Evolutionary conservation across 257 asterid species (phyloP), one percentile per base, ranked within the genome.

Genomic region (Avicennia marina): DNA sequence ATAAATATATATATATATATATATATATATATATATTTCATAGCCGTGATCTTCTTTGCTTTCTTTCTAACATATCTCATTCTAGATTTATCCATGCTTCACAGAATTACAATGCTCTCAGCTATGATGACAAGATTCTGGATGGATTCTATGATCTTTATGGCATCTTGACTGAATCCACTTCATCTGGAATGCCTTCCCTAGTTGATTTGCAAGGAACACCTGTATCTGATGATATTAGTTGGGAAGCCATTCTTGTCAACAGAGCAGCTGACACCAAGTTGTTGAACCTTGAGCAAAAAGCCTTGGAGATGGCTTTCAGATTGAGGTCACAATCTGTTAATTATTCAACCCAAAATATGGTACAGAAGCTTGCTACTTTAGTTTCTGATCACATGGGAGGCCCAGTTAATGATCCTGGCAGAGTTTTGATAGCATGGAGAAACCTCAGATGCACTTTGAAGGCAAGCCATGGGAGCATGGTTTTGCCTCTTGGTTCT

Each of bases 401-500:
- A 27, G 98, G 98, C 24, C 90, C 96, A 8, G 98, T 85, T 65
- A 80, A 59, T 49, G 95, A 91, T 67, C 98, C 94, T 1, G 95
- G 85, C 51, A 72, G 77, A 66, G 79, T 91, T 83, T 73, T 74
- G 73, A 65, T 78, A 31, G 81, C 94, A 40, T 91, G 96, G 95
- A 85, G 85, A 80, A 76, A 67, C 67, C 82, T 81, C 58, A 73
- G 86, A 72, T 66, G 51, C 57, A 67, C 62, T 54, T 67, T 88
- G 65, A 88, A 78, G 76, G 81, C 79, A 67, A 72, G 62, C 63
- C 82, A 74, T n/a, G 86, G 96, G 71, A 88, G 94, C 81, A 85
- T 88, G 90, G 96, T 91, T 73, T 75, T 91, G 62, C 96, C 95
- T 64, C 86, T 91, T 65, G 98, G 95, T 66, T 88, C 96, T 55